Conservation (phyloP, 441 rosid genomes). For the Aquilaria agallochum region DNA sequence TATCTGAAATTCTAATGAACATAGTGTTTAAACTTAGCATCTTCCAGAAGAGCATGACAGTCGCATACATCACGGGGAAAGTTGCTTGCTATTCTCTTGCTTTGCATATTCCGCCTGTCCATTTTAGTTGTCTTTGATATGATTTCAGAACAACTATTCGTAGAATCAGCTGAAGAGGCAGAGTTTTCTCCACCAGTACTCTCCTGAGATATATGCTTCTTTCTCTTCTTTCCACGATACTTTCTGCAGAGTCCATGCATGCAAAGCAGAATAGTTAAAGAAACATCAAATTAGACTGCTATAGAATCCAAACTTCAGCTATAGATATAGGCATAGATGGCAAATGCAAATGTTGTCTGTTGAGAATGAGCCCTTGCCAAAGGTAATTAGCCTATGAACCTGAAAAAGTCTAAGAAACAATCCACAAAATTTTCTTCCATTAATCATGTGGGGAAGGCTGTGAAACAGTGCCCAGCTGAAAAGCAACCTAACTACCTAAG, state of each 20-base stretch:
- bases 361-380: not conserved
- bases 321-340: not conserved
- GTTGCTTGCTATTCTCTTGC: conserved; percentile 17
- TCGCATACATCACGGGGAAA: conserved; percentile 24
- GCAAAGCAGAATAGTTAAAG: not conserved
- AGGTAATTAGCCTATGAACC: not conserved
- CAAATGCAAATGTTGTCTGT: no score
- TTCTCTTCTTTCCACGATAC: conserved; percentile 1
- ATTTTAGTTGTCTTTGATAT: conserved; percentile 10
- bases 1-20: not conserved
- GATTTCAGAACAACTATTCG: conserved; percentile 14
- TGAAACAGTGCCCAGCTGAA: no score
- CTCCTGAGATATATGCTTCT: conserved; percentile 2
- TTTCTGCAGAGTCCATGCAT: conserved; percentile 1
- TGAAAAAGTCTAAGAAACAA: not conserved
- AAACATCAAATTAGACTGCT: not conserved
- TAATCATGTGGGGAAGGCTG: no score
- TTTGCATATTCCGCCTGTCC: conserved; percentile 19
- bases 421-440: no score
- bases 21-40: not conserved
- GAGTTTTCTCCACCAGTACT: conserved; percentile 12
- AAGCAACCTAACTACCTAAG: no score
- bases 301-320: not conserved
- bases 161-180: conserved; percentile 12
- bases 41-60: conserved; percentile 4